Percentiles rank a stretch among this genome's conserved stretches.
Evolutionary conservation across 1,284 basidiomycete genomes (phyloP).

Genomic region (Gomphus sp.): DNA sequence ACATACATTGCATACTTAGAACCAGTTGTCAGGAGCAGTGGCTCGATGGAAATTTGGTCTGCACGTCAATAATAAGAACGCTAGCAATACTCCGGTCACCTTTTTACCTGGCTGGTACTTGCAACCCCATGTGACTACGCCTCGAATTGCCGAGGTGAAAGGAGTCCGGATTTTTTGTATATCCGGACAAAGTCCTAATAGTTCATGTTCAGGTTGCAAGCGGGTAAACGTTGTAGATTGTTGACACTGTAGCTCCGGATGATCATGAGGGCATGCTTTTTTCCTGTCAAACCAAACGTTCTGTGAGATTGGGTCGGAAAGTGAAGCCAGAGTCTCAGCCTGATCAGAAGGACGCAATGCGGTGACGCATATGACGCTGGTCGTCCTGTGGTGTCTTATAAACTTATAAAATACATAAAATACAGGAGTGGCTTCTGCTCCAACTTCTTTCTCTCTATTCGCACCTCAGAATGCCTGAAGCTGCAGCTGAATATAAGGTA

Average conservation of each 20-base stretch:
- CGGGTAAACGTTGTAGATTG: not conserved
- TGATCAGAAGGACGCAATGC: not conserved
- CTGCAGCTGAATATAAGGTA: slow-evolving; percentile 5
- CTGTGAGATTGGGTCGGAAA: not conserved
- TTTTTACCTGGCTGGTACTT: too few relatives aligned
- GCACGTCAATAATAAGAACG: too few relatives aligned
- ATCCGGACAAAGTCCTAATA: too few relatives aligned
- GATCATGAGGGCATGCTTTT: not conserved
- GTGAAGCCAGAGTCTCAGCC: not conserved
- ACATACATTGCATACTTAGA: not conserved
- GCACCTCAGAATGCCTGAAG: not conserved
- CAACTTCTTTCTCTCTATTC: not conserved
- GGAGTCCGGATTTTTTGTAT: too few relatives aligned
- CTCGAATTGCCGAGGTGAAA: too few relatives aligned
- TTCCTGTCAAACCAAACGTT: too few relatives aligned
- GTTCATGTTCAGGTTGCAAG: not conserved
- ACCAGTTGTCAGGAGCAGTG: too few relatives aligned
- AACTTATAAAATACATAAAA: not conserved
- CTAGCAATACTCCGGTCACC: too few relatives aligned
- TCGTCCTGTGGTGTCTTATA: not conserved
- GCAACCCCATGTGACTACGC: too few relatives aligned
- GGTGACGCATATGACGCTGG: not conserved
- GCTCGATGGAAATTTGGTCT: too few relatives aligned
- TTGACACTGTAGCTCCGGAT: not conserved
- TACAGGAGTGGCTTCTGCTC: not conserved